Conservation (phyloP, 345 rosid species). For the Nasturtium officinale region DNA sequence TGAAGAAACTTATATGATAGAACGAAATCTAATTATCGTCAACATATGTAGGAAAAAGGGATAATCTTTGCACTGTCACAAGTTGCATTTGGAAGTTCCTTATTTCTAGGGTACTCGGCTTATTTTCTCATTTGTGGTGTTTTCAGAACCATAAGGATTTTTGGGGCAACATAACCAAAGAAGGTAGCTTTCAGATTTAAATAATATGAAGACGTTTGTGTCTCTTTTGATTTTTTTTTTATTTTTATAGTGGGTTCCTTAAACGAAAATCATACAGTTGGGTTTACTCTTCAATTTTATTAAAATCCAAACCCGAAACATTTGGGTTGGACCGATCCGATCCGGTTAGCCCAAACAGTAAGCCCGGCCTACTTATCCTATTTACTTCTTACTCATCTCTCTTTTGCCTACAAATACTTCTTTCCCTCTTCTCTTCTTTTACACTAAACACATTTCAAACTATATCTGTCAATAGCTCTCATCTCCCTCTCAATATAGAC, state of each 20-base stretch:
- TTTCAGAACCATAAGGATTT: too few relatives aligned
- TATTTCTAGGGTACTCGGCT: constrained; percentile 84
- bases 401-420: constrained; percentile 41
- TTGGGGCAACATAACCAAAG: too few relatives aligned
- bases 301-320: too few relatives aligned
- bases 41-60: constrained; percentile 61
- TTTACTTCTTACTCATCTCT: constrained; percentile 16
- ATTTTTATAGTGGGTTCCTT: too few relatives aligned
- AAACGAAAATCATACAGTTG: too few relatives aligned
- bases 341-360: too few relatives aligned
- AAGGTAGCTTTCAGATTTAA: neutral
- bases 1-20: neutral
- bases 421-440: constrained; percentile 33
- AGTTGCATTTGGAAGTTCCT: constrained; percentile 77
- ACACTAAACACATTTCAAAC: constrained; percentile 27
- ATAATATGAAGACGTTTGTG: neutral
- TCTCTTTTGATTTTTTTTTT: neutral
- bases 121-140: constrained; percentile 63
- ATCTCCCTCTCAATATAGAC: constrained; percentile 1
- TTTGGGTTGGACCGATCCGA: too few relatives aligned
- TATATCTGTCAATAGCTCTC: constrained; percentile 16
- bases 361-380: too few relatives aligned
- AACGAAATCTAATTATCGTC: neutral
- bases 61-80: constrained; percentile 74
- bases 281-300: too few relatives aligned